Base-by-base conservation (phyloP, 306 rosid genomes). In the Purshia tridentata region DNA sequence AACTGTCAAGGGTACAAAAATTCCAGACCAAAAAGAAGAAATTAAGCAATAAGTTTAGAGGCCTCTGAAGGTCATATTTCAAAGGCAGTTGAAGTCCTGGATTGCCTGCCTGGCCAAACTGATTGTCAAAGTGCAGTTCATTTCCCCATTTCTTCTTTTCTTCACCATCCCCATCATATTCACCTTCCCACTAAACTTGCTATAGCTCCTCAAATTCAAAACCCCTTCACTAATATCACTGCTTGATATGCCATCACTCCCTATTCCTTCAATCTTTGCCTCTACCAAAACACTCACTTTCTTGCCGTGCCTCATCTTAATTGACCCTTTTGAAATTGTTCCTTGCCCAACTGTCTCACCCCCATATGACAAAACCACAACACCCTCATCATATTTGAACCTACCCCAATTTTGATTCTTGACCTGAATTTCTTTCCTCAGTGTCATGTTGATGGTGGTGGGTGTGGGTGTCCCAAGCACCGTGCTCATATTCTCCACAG, bases 21-120 rank as follows among this genome's bases (percentile, higher is more conserved):
- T 3, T 6, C 29, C 42, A 51, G 73, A 69, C 4, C 18, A 15
- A 49, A 48, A 29, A 67, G 40, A 67, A 49, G 23, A 67, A 16
- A 9, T 29, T 7, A 8, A 37, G 12, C 60, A 35, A 29, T 19
- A 35, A 23, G 9, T 2, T 9, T 41, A 3, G 49, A 40, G 49
- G 67, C 49, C 8, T 69, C 18, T 39, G 35, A 39, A 63, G 2
- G 13, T 69, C 37, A 13, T 37, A n/a, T 40, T 70, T 72, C 63
- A 73, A 13, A 62, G 59, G 61, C 77, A 73, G 13, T 73, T 45
- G 46, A 61, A 63, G 10, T 73, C 51, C 60, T 63, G 71, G 70
- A 73, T 62, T 40, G 2, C 37, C 61, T 73, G 53, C 41, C 13
- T 20, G 16, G 53, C 20, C 51, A 63, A 63, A 51, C 11, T 51